Evolutionary conservation across 148 eudicot genomes (phyloP).

Genomic region (Cornus florida): DNA sequence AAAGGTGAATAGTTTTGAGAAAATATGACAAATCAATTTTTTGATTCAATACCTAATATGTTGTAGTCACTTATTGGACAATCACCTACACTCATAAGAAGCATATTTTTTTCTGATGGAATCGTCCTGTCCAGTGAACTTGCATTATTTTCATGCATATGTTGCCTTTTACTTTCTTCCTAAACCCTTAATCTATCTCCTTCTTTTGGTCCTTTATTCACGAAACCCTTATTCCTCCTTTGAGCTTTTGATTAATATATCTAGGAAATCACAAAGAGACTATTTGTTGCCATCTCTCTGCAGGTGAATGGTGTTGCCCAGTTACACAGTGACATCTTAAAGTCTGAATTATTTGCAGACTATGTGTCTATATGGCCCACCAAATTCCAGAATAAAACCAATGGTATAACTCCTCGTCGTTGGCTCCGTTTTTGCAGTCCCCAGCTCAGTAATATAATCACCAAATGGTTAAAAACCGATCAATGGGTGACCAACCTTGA

Average conservation of each 20-base stretch:
- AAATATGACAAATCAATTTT: neutral
- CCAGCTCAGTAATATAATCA: constrained; percentile 85
- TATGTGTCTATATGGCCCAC: constrained; percentile 95
- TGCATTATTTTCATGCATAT: neutral
- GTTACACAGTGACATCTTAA: constrained; percentile 94
- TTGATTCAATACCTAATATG: neutral
- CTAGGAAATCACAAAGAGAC: neutral
- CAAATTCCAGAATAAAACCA: constrained; percentile 96
- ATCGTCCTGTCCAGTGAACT: neutral
- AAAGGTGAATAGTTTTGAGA: neutral
- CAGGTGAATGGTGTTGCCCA: constrained; percentile 99
- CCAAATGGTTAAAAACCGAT: constrained; percentile 92
- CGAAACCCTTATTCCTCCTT: neutral
- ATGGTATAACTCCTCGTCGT: constrained; percentile 97
- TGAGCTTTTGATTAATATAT: neutral
- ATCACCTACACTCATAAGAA: neutral
- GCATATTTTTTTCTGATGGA: neutral
- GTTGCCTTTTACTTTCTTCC: constrained; percentile 1
- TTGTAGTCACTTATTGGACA: neutral
- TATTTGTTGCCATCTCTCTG: constrained; percentile 17
- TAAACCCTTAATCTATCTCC: neutral
- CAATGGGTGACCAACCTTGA: constrained; percentile 96
- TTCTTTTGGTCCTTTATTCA: neutral
- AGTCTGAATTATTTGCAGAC: constrained; percentile 84
- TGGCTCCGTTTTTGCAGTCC: constrained; percentile 97